Conservation (phyloP, 2,329 filamentous ascomycete genomes). For the Colletotrichum musicola region DNA sequence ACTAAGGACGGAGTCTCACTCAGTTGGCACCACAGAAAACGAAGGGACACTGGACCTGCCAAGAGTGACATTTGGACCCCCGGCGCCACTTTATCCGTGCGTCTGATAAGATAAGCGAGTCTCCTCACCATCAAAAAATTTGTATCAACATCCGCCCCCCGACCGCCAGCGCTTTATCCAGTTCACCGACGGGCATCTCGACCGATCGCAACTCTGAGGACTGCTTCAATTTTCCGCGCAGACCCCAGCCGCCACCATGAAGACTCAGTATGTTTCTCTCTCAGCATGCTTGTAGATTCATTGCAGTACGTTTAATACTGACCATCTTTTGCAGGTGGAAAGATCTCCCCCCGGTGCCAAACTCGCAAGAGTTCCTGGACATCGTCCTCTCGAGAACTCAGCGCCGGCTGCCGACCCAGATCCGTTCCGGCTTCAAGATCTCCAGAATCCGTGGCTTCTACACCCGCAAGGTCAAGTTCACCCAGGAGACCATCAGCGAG, state of each 20-base stretch:
- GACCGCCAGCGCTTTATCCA: conserved; percentile 18
- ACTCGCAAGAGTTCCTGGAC: conserved; percentile 95
- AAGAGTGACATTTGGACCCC: conserved; percentile 11
- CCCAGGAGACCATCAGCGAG: conserved; percentile 95
- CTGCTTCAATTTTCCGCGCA: conserved; percentile 31
- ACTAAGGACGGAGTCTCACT: no score
- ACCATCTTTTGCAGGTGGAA: conserved; percentile 62
- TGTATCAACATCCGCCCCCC: conserved; percentile 30
- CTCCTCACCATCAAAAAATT: conserved; percentile 39
- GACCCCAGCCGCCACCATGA: conserved; percentile 38
- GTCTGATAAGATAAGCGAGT: conserved; percentile 45
- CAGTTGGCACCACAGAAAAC: background rate
- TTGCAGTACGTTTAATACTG: conserved; percentile 4
- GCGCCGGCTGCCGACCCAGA: conserved; percentile 93
- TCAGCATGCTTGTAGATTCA: background rate
- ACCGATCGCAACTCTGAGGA: conserved; percentile 39
- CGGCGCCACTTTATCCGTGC: conserved; percentile 6
- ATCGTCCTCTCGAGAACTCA: conserved; percentile 96
- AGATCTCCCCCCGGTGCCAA: conserved; percentile 89
- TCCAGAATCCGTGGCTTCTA: conserved; percentile 71
- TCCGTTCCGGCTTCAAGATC: conserved; percentile 94
- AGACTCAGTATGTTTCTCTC: conserved; percentile 36
- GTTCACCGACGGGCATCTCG: conserved; percentile 28
- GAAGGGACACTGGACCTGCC: no score
- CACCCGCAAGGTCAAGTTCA: conserved; percentile 93